Evolutionary conservation across 139 green algal genomes (phyloP).

Genomic region (Micromonas pusilla): DNA sequence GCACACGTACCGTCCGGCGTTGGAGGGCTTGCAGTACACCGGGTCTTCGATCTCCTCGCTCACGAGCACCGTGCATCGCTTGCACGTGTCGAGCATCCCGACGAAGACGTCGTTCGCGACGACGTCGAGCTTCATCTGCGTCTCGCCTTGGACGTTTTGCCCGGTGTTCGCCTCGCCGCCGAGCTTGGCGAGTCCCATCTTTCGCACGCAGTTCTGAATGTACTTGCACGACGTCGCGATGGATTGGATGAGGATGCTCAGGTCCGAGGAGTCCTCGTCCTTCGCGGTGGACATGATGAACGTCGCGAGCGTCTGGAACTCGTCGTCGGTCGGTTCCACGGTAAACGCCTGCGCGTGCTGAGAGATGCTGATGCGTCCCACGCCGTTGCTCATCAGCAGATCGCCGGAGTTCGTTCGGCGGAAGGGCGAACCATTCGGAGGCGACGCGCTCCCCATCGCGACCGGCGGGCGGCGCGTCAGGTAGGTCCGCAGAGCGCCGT

Average conservation of each 20-base stretch:
- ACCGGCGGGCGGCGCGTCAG: too few relatives aligned
- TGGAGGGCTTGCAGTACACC: constrained; percentile 76
- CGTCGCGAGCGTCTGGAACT: background rate
- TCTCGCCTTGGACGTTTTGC: constrained; percentile 71
- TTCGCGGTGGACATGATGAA: background rate
- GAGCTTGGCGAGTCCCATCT: background rate
- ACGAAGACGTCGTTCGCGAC: constrained; percentile 96
- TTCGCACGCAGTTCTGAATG: background rate
- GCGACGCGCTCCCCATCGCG: too few relatives aligned
- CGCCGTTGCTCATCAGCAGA: too few relatives aligned
- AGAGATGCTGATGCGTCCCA: too few relatives aligned
- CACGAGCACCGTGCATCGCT: constrained; percentile 80
- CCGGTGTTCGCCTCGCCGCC: background rate
- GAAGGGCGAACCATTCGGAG: too few relatives aligned
- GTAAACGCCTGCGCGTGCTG: too few relatives aligned
- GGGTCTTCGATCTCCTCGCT: constrained; percentile 95
- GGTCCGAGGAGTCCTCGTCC: background rate
- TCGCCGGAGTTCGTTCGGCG: too few relatives aligned
- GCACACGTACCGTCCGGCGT: constrained; percentile 92
- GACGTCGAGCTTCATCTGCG: constrained; percentile 99
- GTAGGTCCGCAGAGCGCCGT: too few relatives aligned
- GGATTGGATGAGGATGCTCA: background rate
- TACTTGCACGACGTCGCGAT: background rate
- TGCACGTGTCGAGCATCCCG: constrained; percentile 71
- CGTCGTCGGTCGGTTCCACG: too few relatives aligned